Conservation (phyloP, 371 early-diverging fungal genomes). For the Chytridium lagenaria region DNA sequence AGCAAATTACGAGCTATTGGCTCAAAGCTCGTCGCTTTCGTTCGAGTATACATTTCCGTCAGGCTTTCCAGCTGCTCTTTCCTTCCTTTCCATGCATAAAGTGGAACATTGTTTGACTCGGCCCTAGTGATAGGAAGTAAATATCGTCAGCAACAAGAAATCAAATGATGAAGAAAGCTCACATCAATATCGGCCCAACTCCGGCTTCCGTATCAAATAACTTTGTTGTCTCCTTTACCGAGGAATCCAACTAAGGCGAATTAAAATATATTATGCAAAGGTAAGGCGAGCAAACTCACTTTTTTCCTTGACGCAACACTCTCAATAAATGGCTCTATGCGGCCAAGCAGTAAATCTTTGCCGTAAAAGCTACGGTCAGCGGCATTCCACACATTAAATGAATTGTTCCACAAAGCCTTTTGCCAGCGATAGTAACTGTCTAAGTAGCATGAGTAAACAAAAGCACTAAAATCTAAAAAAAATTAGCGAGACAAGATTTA, state of each 20-base stretch:
- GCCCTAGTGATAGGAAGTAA: not conserved
- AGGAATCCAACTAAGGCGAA: not conserved
- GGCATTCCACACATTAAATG: not conserved
- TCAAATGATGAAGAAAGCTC: not conserved
- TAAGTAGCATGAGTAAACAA: not conserved
- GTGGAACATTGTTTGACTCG: not conserved
- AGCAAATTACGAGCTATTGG: not conserved
- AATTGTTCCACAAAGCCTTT: constrained; percentile 3
- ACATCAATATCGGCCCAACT: not conserved
- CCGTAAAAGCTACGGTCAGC: not conserved
- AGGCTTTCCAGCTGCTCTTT: not conserved
- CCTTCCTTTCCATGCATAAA: not conserved
- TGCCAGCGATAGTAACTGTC: not conserved
- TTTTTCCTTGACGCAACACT: not conserved
- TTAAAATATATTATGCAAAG: not conserved
- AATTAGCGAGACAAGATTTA: not conserved
- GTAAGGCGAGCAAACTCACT: too few relatives aligned
- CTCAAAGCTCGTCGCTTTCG: not conserved
- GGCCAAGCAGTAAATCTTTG: not conserved
- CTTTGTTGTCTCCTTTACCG: not conserved
- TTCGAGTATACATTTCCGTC: not conserved
- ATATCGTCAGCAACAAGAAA: not conserved
- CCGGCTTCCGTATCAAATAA: not conserved
- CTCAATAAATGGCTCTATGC: not conserved
- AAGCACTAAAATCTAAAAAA: not conserved